phyloP scores from a whole-genome alignment of 1,284 basidiomycete genomes.

The Boletus nobilissimus region DNA sequence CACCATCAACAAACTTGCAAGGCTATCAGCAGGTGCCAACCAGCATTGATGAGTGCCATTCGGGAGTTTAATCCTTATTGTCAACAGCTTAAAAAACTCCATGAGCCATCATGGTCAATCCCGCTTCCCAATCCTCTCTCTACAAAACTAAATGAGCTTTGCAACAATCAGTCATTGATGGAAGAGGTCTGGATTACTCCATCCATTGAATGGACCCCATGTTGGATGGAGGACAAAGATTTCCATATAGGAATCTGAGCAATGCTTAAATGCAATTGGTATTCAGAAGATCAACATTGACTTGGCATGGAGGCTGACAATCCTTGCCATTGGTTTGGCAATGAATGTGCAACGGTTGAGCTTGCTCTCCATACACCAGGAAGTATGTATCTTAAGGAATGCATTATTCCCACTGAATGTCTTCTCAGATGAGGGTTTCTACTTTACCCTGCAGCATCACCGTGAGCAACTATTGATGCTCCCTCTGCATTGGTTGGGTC shows the following conservation, averaged over 20 bases:
- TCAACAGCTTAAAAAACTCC: slow-evolving; percentile 25
- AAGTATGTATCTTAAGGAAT: background rate
- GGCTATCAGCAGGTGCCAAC: slow-evolving; percentile 16
- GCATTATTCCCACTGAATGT: background rate
- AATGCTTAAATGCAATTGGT: slow-evolving; percentile 45
- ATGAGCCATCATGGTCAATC: slow-evolving; percentile 43
- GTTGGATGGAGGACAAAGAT: slow-evolving; percentile 49
- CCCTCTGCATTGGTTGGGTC: slow-evolving; percentile 5
- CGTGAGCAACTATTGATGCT: slow-evolving; percentile 5
- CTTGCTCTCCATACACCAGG: background rate
- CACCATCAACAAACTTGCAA: background rate
- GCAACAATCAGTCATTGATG: slow-evolving; percentile 45
- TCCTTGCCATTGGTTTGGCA: background rate
- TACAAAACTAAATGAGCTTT: slow-evolving; percentile 43
- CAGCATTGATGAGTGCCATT: slow-evolving; percentile 21
- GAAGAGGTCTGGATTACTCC: slow-evolving; percentile 54
- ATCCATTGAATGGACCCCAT: slow-evolving; percentile 26
- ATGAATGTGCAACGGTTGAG: background rate
- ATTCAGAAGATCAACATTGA: slow-evolving; percentile 40
- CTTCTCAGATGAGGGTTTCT: slow-evolving; percentile 5
- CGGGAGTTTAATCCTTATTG: slow-evolving; percentile 24
- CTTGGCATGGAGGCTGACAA: slow-evolving; percentile 41
- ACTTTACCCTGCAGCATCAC: background rate
- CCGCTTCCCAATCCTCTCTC: slow-evolving; percentile 48
- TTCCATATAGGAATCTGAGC: slow-evolving; percentile 48